These are phyloP conservation scores for Exophiala xenobiotica DNA, from an alignment of 2,329 filamentous ascomycete species.

Conservation along the genomic window DNA sequence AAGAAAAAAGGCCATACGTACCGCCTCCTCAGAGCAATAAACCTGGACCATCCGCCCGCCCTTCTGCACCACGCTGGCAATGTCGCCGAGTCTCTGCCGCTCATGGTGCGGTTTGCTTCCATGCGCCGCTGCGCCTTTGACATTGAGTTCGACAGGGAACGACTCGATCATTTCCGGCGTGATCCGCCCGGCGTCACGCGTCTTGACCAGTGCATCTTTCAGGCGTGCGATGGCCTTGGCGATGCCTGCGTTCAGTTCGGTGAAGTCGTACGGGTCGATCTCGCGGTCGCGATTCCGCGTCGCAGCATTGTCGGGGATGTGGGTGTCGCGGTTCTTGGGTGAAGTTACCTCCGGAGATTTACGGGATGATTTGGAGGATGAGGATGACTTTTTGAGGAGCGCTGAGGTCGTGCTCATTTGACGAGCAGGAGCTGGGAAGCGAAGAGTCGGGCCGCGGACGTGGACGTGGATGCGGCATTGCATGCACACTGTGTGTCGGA, in stretches of 20 bases:
- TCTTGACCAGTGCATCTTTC: constrained; percentile 61
- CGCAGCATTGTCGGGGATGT: constrained; percentile 50
- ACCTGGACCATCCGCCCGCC: constrained; percentile 60
- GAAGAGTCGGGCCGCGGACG: no score
- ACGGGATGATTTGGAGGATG: constrained; percentile 41
- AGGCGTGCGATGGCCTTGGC: constrained; percentile 55
- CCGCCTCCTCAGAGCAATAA: constrained; percentile 64
- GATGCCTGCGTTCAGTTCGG: constrained; percentile 57
- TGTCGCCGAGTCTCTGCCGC: constrained; percentile 56
- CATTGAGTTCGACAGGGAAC: constrained; percentile 59
- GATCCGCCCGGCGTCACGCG: constrained; percentile 62
- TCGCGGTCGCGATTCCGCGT: constrained; percentile 38
- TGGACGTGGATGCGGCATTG: no score
- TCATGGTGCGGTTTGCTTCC: constrained; percentile 29
- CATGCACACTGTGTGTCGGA: no score
- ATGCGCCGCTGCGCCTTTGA: constrained; percentile 53
- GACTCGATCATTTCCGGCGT: constrained; percentile 62
- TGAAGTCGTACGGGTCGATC: constrained; percentile 61
- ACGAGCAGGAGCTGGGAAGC: no score
- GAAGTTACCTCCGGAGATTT: constrained; percentile 28
- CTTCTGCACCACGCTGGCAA: constrained; percentile 67
- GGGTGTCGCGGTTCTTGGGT: constrained; percentile 34
- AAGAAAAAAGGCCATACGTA: constrained; percentile 39
- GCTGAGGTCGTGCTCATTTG: constrained; percentile 39
- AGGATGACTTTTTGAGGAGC: constrained; percentile 55